phyloP scores from a whole-genome alignment of 805 yeast species.

The Candida anglica region DNA sequence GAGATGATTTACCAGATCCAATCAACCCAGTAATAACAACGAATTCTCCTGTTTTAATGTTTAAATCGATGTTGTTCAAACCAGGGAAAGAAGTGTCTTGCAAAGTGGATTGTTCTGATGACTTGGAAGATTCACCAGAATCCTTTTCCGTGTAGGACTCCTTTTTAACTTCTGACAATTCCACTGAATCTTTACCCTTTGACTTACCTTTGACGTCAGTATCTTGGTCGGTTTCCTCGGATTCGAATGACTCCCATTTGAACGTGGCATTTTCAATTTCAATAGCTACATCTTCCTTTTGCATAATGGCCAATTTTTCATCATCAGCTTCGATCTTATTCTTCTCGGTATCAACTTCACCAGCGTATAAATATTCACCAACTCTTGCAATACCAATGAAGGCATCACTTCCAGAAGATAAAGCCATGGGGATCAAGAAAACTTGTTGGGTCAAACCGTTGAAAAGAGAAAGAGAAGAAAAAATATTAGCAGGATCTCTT shows the following conservation, averaged over 20 bases:
- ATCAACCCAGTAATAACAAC: constrained; percentile 75
- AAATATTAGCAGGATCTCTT: constrained; percentile 51
- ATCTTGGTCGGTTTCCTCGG: constrained; percentile 12
- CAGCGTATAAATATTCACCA: constrained; percentile 43
- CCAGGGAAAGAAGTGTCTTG: constrained; percentile 37
- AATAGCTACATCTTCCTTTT: constrained; percentile 39
- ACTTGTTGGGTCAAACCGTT: constrained; percentile 54
- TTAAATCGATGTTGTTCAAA: constrained; percentile 47
- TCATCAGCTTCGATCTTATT: constrained; percentile 15
- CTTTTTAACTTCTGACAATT: constrained; percentile 11
- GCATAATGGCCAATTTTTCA: constrained; percentile 11
- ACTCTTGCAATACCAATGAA: constrained; percentile 55
- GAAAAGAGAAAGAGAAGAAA: constrained; percentile 64
- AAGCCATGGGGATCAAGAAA: constrained; percentile 60
- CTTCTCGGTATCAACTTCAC: constrained; percentile 32
- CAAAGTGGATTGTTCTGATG: neutral
- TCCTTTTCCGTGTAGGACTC: constrained; percentile 12
- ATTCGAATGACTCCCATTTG: constrained; percentile 53
- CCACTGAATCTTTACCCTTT: constrained; percentile 2
- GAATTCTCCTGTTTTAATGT: constrained; percentile 61
- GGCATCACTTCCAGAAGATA: constrained; percentile 64
- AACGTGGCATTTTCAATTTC: constrained; percentile 52
- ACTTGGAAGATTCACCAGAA: constrained; percentile 9
- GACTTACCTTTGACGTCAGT: constrained; percentile 25
- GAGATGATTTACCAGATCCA: constrained; percentile 79